Evolutionary conservation across 1,284 basidiomycete genomes (phyloP).

Genomic region (Trichosporon asahii): DNA sequence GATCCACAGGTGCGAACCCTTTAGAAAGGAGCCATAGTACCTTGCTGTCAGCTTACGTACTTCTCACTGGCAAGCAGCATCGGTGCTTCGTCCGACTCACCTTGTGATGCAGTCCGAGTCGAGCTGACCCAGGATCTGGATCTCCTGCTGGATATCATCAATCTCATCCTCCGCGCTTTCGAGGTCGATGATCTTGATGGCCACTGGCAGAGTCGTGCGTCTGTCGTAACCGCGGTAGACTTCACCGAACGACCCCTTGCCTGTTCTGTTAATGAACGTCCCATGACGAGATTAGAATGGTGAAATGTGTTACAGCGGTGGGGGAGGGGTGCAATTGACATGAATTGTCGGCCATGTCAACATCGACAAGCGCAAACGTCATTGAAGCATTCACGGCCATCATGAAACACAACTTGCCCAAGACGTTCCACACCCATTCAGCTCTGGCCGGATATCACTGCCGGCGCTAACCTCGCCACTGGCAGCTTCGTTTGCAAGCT

Average conservation of each 20-base stretch:
- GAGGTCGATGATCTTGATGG: conserved; percentile 98
- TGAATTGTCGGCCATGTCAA: neutral
- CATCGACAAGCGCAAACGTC: neutral
- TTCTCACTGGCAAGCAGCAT: neutral
- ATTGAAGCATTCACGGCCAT: neutral
- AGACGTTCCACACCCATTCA: neutral
- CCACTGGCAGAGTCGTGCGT: conserved; percentile 85
- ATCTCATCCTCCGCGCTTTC: conserved; percentile 99
- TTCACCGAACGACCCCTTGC: conserved; percentile 94
- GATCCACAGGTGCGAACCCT: conserved; percentile 95
- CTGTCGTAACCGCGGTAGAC: conserved; percentile 97
- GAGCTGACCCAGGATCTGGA: conserved; percentile 95
- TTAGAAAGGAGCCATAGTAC: conserved; percentile 93
- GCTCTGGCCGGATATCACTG: neutral
- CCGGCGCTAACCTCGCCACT: neutral
- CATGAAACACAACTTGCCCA: neutral
- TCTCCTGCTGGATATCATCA: conserved; percentile 98
- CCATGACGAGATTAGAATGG: neutral
- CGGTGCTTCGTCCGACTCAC: conserved; percentile 54
- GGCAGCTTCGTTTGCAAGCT: neutral
- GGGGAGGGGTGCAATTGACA: neutral
- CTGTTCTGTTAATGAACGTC: conserved; percentile 51
- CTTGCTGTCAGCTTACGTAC: conserved; percentile 53
- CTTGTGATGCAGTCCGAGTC: conserved; percentile 95
- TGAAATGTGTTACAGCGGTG: neutral